Percentiles rank a stretch among this genome's conserved stretches.
phyloP scores from a whole-genome alignment of 805 yeast species.

The Saccharomycopsis synnaedendra region DNA sequence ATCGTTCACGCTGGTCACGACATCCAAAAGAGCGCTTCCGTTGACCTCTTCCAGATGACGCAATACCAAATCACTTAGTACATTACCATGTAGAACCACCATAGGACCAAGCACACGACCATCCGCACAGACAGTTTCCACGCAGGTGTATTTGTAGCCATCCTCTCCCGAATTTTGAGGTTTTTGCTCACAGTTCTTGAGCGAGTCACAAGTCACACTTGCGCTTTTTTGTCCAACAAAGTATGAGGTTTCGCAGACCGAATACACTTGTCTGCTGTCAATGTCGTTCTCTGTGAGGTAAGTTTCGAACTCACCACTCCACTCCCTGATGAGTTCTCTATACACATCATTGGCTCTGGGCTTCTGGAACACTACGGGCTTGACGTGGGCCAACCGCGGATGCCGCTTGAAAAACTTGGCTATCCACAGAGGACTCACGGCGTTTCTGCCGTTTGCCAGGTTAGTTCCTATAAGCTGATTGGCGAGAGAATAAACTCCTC shows the following conservation, averaged over 20 bases:
- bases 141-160: neutral
- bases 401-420: constrained; percentile 14
- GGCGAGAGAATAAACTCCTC: constrained; percentile 10
- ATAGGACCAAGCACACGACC: constrained; percentile 6
- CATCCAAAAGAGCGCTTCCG: constrained; percentile 7
- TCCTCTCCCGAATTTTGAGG: neutral
- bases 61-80: constrained; percentile 2
- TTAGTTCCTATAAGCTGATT: constrained; percentile 6
- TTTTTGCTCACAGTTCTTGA: neutral
- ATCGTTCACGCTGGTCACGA: constrained; percentile 2
- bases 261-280: constrained; percentile 3
- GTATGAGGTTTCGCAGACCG: constrained; percentile 4
- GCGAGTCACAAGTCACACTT: neutral
- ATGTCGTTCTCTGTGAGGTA: neutral
- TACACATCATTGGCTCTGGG: constrained; percentile 9
- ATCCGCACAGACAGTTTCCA: constrained; percentile 13
- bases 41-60: neutral
- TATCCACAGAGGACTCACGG: constrained; percentile 12
- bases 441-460: neutral
- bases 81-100: constrained; percentile 6
- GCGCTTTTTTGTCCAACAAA: neutral
- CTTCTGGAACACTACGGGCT: constrained; percentile 14
- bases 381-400: constrained; percentile 6
- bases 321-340: constrained; percentile 1
- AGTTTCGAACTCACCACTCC: constrained; percentile 3